phyloP scores from a whole-genome alignment of 1,284 basidiomycete genomes.

The Coniferiporia weirii region DNA sequence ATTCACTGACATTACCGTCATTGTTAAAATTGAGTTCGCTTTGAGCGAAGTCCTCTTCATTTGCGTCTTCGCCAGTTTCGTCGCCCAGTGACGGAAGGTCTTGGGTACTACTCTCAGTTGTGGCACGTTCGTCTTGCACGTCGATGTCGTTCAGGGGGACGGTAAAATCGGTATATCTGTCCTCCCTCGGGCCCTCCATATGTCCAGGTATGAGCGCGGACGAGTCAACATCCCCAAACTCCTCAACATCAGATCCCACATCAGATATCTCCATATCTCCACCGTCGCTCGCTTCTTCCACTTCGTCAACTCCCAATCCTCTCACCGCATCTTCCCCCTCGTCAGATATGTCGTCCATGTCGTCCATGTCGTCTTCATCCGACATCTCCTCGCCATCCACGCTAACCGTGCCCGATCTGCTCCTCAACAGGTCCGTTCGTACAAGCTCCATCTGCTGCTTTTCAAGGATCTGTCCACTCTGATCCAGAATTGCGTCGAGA shows the following conservation, averaged over 20 bases:
- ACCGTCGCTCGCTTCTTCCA: background rate
- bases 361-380: slow-evolving; percentile 30
- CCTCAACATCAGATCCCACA: background rate
- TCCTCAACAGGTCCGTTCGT: slow-evolving; percentile 33
- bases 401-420: slow-evolving; percentile 15
- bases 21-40: background rate
- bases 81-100: background rate
- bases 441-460: slow-evolving; percentile 74
- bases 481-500: slow-evolving; percentile 85
- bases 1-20: too few species aligned
- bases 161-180: background rate
- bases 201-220: slow-evolving; percentile 6
- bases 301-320: slow-evolving; percentile 13
- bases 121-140: background rate
- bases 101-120: background rate
- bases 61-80: background rate
- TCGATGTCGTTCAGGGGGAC: slow-evolving; percentile 5
- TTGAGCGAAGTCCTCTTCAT: background rate
- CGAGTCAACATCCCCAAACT: background rate
- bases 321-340: slow-evolving; percentile 9
- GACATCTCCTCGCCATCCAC: slow-evolving; percentile 20
- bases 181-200: background rate
- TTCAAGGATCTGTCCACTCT: slow-evolving; percentile 84
- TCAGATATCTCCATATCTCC: background rate
- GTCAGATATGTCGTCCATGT: slow-evolving; percentile 21